Percentiles rank a stretch among this genome's conserved stretches.
phyloP scores from a whole-genome alignment of 805 yeast genomes.

The Priceomyces haplophilus region DNA sequence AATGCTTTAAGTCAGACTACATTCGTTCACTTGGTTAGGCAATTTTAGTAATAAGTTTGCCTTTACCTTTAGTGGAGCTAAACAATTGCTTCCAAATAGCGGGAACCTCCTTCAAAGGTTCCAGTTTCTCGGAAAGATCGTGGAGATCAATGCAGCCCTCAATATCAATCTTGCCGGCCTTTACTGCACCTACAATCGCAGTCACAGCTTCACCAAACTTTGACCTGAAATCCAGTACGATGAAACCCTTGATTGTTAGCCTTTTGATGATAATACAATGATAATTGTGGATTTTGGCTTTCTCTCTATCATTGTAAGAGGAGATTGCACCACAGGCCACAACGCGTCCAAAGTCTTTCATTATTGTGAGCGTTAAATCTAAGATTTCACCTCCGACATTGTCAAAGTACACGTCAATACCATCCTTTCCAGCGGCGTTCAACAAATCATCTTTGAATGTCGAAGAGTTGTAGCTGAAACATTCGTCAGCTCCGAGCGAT shows the following conservation, averaged over 20 bases:
- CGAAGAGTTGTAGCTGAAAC: slow-evolving; percentile 45
- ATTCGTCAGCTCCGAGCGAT: slow-evolving; percentile 50
- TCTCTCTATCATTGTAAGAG: slow-evolving; percentile 47
- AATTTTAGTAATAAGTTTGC: slow-evolving; percentile 50
- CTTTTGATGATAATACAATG: slow-evolving; percentile 47
- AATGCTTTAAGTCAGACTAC: neutral
- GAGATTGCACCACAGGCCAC: slow-evolving; percentile 66
- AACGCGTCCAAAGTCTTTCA: slow-evolving; percentile 43
- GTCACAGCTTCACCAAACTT: slow-evolving; percentile 9
- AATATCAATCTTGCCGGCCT: slow-evolving; percentile 40
- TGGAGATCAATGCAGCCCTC: slow-evolving; percentile 35
- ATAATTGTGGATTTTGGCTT: slow-evolving; percentile 39
- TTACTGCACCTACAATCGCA: slow-evolving; percentile 24
- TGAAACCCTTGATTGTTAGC: slow-evolving; percentile 51
- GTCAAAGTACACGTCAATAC: slow-evolving; percentile 55
- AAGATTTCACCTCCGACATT: slow-evolving; percentile 63
- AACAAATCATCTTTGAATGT: slow-evolving; percentile 23
- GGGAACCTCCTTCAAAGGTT: slow-evolving; percentile 41
- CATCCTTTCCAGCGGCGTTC: slow-evolving; percentile 41
- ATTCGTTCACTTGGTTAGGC: slow-evolving; percentile 8
- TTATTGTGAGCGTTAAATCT: slow-evolving; percentile 38
- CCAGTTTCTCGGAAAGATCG: slow-evolving; percentile 36
- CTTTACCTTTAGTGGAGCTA: slow-evolving; percentile 41
- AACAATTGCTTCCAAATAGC: slow-evolving; percentile 47
- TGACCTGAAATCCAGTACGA: slow-evolving; percentile 33